These are phyloP conservation scores for Pythium dissimile DNA, from an alignment of 352 stramenopile species.

Conservation along the genomic window DNA sequence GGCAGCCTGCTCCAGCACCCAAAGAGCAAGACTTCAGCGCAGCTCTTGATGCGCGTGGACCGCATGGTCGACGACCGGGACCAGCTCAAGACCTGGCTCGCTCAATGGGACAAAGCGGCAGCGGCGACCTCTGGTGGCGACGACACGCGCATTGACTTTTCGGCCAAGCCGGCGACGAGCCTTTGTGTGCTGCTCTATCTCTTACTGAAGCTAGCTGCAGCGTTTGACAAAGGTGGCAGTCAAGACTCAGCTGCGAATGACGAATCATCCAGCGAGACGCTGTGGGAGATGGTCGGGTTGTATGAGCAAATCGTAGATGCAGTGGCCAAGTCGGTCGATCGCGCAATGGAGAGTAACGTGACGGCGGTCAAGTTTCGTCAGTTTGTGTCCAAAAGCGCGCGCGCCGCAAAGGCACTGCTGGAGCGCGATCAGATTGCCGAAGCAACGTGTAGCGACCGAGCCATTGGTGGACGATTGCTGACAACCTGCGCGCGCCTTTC, in stretches of 20 bases:
- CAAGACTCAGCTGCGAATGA: not conserved
- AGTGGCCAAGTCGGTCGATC: not conserved
- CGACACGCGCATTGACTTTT: conserved; percentile 34
- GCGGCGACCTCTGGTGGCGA: not conserved
- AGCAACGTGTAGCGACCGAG: not conserved
- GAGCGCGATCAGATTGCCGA: not conserved
- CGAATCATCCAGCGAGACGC: no score
- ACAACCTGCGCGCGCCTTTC: not conserved
- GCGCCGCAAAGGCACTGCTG: not conserved
- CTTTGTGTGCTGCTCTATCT: conserved; percentile 44
- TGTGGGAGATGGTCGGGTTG: conserved; percentile 4
- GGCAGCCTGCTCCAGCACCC: conserved; percentile 34
- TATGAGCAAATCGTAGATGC: conserved; percentile 2
- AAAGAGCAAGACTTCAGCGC: conserved; percentile 40
- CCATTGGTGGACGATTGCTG: not conserved
- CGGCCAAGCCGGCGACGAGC: conserved; percentile 26
- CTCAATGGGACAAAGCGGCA: conserved; percentile 5
- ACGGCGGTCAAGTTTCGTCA: not conserved
- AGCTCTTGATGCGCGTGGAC: conserved; percentile 19
- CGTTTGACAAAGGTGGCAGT: not conserved
- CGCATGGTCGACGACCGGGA: conserved; percentile 4
- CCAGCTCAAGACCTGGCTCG: conserved; percentile 3
- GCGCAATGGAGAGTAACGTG: not conserved
- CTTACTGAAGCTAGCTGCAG: conserved; percentile 26
- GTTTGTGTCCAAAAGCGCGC: not conserved